Evolutionary conservation across 225 moss, liverwort and hornwort species (phyloP).

Genomic region (Bryum argenteum): DNA sequence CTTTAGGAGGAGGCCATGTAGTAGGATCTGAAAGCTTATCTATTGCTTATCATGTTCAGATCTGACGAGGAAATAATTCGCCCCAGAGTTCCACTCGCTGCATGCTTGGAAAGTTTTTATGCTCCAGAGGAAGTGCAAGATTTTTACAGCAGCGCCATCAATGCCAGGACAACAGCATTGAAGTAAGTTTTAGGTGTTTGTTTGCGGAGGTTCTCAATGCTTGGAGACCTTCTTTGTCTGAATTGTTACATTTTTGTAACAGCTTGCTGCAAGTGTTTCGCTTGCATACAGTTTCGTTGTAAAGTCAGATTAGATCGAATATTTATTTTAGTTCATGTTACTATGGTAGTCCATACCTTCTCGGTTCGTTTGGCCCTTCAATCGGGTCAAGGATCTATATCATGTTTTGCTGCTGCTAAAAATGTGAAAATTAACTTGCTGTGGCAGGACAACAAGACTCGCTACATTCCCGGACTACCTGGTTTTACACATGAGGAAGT

Average conservation of each 20-base stretch:
- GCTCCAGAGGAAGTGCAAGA: conserved; percentile 96
- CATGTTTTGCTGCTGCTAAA: conserved; percentile 9
- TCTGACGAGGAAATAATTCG: conserved; percentile 91
- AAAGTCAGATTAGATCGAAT: too few species aligned
- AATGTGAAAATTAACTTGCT: conserved; percentile 18
- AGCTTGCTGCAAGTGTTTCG: neutral
- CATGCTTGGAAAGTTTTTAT: conserved; percentile 89
- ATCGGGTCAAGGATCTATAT: neutral
- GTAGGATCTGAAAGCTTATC: neutral
- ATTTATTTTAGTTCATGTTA: neutral
- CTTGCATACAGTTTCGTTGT: too few species aligned
- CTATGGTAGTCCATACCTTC: neutral
- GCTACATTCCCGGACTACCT: conserved; percentile 91
- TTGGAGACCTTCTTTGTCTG: conserved; percentile 11
- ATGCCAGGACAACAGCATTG: conserved; percentile 92
- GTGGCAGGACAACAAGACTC: conserved; percentile 85
- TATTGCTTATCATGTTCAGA: conserved; percentile 43
- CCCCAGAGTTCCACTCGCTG: conserved; percentile 87
- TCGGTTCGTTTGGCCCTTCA: neutral
- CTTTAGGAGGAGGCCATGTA: neutral
- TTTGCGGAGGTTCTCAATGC: neutral
- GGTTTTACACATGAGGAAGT: conserved; percentile 96
- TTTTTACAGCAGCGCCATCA: conserved; percentile 94
- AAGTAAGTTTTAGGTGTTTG: conserved; percentile 83
- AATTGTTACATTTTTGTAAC: neutral